Evolutionary conservation across 495 filamentous ascomycete species (phyloP).

Genomic region (Acidomyces sp.): DNA sequence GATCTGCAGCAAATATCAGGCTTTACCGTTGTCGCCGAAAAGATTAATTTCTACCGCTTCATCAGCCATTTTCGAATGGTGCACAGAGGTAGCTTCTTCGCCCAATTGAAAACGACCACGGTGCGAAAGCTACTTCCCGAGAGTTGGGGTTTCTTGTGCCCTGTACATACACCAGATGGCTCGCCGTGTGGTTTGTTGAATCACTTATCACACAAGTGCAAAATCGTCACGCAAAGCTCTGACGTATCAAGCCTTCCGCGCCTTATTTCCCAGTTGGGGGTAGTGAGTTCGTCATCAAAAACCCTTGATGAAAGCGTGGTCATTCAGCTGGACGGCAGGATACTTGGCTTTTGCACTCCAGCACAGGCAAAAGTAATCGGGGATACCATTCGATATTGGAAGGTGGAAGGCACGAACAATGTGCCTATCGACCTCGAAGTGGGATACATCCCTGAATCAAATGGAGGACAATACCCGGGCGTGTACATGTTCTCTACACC

Average conservation of each 20-base stretch:
- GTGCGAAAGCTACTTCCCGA: conserved; percentile 91
- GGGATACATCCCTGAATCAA: conserved; percentile 75
- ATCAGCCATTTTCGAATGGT: conserved; percentile 99
- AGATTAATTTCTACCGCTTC: conserved; percentile 97
- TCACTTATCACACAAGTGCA: conserved; percentile 91
- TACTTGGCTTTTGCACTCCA: conserved; percentile 81
- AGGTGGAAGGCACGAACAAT: conserved; percentile 77
- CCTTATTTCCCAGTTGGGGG: conserved; percentile 64
- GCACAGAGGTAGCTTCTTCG: conserved; percentile 96
- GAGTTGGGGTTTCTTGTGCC: conserved; percentile 95
- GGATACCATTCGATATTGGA: conserved; percentile 82
- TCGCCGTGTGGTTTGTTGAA: conserved; percentile 87
- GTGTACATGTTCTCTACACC: conserved; percentile 82
- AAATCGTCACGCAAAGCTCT: conserved; percentile 57
- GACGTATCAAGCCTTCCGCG: conserved; percentile 60
- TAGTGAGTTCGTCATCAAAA: conserved; percentile 55
- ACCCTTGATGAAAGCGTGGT: conserved; percentile 67
- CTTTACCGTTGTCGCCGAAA: conserved; percentile 92
- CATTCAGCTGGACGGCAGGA: conserved; percentile 76
- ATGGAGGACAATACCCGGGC: conserved; percentile 85
- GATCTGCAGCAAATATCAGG: conserved; percentile 90
- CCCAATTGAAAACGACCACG: conserved; percentile 90
- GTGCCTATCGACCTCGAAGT: conserved; percentile 82
- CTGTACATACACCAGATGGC: conserved; percentile 95
- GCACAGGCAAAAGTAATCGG: conserved; percentile 64